A percentile compares a stretch with the other conserved stretches of the same genome.
Conservation (phyloP, 2,329 filamentous ascomycete genomes). For the Fusarium dlaminii region DNA sequence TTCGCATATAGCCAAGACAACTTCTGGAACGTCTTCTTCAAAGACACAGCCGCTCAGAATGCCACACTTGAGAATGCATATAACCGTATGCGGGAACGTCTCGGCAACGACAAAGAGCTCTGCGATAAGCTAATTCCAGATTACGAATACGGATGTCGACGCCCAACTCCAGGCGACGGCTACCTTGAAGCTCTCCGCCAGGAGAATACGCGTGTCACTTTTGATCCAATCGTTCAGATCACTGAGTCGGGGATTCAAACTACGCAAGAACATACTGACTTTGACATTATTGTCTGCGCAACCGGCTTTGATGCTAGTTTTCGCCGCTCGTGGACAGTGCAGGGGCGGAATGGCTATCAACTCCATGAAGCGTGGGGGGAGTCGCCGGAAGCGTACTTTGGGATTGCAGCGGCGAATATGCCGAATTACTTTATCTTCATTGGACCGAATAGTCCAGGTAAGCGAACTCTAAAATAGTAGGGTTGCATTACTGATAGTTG, state of each 20-base stretch:
- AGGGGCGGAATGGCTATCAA: neutral
- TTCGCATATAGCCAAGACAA: neutral
- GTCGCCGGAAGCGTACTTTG: constrained; percentile 9
- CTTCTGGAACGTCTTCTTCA: neutral
- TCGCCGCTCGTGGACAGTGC: neutral
- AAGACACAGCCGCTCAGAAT: neutral
- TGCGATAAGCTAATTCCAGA: constrained; percentile 28
- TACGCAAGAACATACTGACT: neutral
- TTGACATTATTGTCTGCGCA: constrained; percentile 24
- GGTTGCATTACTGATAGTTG: neutral
- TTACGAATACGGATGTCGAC: constrained; percentile 37
- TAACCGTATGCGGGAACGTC: constrained; percentile 12
- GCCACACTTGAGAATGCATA: neutral
- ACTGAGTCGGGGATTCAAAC: constrained; percentile 7
- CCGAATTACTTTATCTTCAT: neutral
- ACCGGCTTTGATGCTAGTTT: constrained; percentile 30
- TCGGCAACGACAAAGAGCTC: constrained; percentile 4
- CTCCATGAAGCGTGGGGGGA: constrained; percentile 10
- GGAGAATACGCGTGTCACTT: constrained; percentile 11
- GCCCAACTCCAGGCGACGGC: constrained; percentile 34
- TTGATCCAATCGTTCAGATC: constrained; percentile 3
- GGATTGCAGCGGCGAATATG: neutral
- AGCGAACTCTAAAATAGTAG: no score
- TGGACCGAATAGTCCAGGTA: neutral
- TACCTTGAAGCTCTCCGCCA: constrained; percentile 39